Evolutionary conservation across 2,329 filamentous ascomycete species (phyloP), one percentile per base, ranked within the genome.

Genomic region (Didymosphaeria variabile): DNA sequence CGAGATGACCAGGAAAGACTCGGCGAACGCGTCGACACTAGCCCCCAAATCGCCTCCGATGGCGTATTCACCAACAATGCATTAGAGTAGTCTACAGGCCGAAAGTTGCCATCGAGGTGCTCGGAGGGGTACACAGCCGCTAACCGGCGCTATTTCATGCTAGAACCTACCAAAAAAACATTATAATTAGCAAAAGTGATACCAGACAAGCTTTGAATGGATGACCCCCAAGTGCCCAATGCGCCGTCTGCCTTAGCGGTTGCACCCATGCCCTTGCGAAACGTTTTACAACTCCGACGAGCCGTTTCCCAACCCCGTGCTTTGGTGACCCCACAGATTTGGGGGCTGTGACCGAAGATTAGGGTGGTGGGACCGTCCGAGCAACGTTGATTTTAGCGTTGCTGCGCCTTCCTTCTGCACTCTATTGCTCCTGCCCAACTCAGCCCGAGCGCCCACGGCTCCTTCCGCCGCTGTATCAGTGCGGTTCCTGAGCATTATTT

Each of bases 1-100:
- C 23, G 54, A 56, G 54, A 31, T 13, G 21, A 55, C 40, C 13
- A 44, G 52, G 52, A 47, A 56, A 21, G 38, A 56, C 23, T 56
- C 32, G 12, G 26, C 42, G 15, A 38, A 47, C 21, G n/a, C 29
- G 7, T 40, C 38, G 4, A 40, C 38, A 9, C 15, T 40, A 19
- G 17, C 17, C 1, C 38, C 38, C 17, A 40, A 40, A n/a, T 40
- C 38, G 38, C 38, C 38, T 15, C 32, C 10, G 5, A 36, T 26
- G 29, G 12, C 29, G 15, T 52, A 15, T 15, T 31, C 19, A n/a
- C 49, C 23, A 8, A 13, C 29, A n/a, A 21, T 38, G 38, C 38
- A 40, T n/a, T 40, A 9, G 38, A 5, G 3, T 40, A 17, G 36
- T 17, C 12, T 13, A n/a, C n/a, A 7, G n/a, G 38, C 13, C 7